Percentiles rank a stretch among this genome's conserved stretches.
phyloP scores from a whole-genome alignment of 2,329 filamentous ascomycete species.

The Claviceps purpurea region DNA sequence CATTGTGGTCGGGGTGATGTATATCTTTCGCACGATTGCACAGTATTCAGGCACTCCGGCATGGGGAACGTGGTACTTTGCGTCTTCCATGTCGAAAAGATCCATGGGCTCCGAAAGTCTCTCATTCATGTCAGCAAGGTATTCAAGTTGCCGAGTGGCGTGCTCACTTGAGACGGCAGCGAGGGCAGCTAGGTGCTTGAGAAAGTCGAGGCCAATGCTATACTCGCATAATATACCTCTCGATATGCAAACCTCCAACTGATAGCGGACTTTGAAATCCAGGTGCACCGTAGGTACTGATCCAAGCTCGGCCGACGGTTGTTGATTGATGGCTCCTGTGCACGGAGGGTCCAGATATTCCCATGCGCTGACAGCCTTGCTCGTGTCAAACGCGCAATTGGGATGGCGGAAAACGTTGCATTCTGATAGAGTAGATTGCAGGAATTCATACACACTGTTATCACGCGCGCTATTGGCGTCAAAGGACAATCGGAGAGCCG shows the following conservation, averaged over 20 bases:
- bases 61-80: conserved; percentile 31
- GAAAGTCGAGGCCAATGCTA: conserved; percentile 54
- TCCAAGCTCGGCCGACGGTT: conserved; percentile 17
- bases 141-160: conserved; percentile 59
- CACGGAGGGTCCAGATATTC: conserved; percentile 16
- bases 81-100: conserved; percentile 48
- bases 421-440: conserved; percentile 48
- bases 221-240: conserved; percentile 64
- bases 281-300: conserved; percentile 24
- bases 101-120: conserved; percentile 56
- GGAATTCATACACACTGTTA: conserved; percentile 10
- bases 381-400: conserved; percentile 27
- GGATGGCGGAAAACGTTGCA: conserved; percentile 51
- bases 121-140: conserved; percentile 51
- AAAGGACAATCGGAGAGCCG: conserved; percentile 33
- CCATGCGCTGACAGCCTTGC: conserved; percentile 16
- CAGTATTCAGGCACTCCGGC: conserved; percentile 57
- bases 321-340: conserved; percentile 9
- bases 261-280: conserved; percentile 66
- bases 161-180: conserved; percentile 27
- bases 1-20: conserved; percentile 73
- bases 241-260: conserved; percentile 88
- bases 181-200: conserved; percentile 49
- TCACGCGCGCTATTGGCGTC: conserved; percentile 6
- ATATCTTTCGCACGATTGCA: conserved; percentile 59